These are phyloP conservation scores for Astrocystis sublimbata DNA, from an alignment of 495 filamentous ascomycete species.

Conservation along the genomic window DNA sequence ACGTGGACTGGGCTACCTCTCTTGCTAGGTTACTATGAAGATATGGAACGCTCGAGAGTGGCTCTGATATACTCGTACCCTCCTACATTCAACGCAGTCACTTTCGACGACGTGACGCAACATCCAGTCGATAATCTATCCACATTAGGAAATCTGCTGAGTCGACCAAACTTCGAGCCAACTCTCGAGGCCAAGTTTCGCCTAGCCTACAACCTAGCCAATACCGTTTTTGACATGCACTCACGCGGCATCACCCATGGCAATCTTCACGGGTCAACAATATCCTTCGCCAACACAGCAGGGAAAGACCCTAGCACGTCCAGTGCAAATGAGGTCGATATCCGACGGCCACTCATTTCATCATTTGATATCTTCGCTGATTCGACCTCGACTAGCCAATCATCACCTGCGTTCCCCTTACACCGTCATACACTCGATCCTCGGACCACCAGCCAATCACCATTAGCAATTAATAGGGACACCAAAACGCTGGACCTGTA, in stretches of 20 bases:
- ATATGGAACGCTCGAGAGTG: slow-evolving; percentile 72
- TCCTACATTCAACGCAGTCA: slow-evolving; percentile 58
- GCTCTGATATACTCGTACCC: slow-evolving; percentile 86
- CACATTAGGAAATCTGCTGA: slow-evolving; percentile 48
- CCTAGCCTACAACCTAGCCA: slow-evolving; percentile 75
- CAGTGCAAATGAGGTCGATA: slow-evolving; percentile 50
- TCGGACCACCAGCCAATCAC: slow-evolving; percentile 54
- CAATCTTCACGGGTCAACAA: slow-evolving; percentile 76
- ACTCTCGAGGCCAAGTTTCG: slow-evolving; percentile 78
- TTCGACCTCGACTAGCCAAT: slow-evolving; percentile 44
- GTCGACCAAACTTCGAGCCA: slow-evolving; percentile 57
- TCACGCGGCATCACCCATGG: slow-evolving; percentile 75
- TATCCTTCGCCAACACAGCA: slow-evolving; percentile 70
- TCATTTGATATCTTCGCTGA: slow-evolving; percentile 83
- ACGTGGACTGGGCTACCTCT: slow-evolving; percentile 60
- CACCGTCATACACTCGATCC: slow-evolving; percentile 81
- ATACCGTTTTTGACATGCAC: slow-evolving; percentile 74
- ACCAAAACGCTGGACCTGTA: slow-evolving; percentile 77
- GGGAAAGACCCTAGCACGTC: slow-evolving; percentile 37
- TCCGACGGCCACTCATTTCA: slow-evolving; percentile 74
- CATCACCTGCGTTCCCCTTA: slow-evolving; percentile 50
- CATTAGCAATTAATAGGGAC: slow-evolving; percentile 44
- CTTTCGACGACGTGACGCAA: slow-evolving; percentile 52
- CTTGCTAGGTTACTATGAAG: slow-evolving; percentile 83
- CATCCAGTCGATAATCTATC: slow-evolving; percentile 53